Base-by-base conservation (phyloP, 805 yeast genomes). In the Vanderwaltozyma yarrowii region DNA sequence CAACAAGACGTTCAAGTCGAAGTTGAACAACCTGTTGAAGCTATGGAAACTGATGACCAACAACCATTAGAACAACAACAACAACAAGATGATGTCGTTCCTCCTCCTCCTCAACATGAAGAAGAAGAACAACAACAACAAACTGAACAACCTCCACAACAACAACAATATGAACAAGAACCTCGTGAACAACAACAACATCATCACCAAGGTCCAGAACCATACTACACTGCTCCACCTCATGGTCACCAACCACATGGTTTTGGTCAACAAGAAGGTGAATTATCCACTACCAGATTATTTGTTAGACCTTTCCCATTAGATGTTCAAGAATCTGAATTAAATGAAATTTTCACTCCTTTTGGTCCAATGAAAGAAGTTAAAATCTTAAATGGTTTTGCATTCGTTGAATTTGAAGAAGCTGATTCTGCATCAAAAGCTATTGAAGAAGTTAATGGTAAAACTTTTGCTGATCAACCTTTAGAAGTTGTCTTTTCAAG, bases 361-460 rank as follows among this genome's bases (percentile, higher is more conserved):
- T 70, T 70, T 43, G 94, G 89, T 49, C 73, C 80, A 35, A 64
- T 82, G 51, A 67, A 70, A 44, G 86, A 79, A 54, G 75, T 80
- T 37, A 77, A 77, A 57, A 62, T 81, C 49, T 70, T 79, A 71
- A 79, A 81, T 52, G 95, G 95, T 31, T 83, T 78, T 55, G 96
- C 94, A 19, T 88, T 85, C 59, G 82, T 89, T 43, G 94, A 88
- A 60, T 92, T 76, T 53, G 86, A 76, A 58, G 73, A 69, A 41
- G 71, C 78, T 41, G 92, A 78, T 35, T 69, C 73, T 40, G 95
- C 89, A 45, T 62, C 71, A 51, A 64, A 67, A 55, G 95, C 94
- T n/a, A 70, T 89, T 50, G 79, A 73, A 35, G 76, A 76, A 51
- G 76, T 81, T 57, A 73, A 85, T 55, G 92, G 87, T 45, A 72